Conservation (phyloP, 1,284 basidiomycete species). For the Rhizoctonia solani region DNA sequence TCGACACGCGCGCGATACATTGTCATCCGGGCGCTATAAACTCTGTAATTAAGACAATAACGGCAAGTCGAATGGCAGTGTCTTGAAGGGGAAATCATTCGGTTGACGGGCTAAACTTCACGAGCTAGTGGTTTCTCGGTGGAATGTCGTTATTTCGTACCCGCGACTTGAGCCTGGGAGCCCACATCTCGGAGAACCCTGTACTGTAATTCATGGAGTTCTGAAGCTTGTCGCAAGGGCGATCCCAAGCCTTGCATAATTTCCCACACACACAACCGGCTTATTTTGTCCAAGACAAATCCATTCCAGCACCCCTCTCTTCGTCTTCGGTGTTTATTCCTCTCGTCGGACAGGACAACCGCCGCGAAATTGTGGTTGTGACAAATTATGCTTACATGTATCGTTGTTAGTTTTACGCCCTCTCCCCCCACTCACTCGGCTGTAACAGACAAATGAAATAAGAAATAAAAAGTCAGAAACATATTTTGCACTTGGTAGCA, state of each 20-base stretch:
- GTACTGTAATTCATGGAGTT: conserved; percentile 1
- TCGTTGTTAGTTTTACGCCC: no score
- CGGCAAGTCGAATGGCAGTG: not conserved
- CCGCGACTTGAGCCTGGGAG: conserved; percentile 3
- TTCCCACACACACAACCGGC: not conserved
- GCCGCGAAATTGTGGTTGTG: no score
- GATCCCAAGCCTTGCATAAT: not conserved
- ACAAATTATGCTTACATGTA: no score
- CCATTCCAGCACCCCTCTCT: no score
- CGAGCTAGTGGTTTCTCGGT: conserved; percentile 7
- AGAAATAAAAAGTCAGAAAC: not conserved
- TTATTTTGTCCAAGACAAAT: no score
- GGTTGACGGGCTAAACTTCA: no score
- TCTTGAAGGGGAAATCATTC: no score
- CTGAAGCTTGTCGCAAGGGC: conserved; percentile 32
- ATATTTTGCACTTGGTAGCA: conserved; percentile 1
- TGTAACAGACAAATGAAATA: conserved; percentile 8
- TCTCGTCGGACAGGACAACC: no score
- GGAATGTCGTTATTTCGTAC: conserved; percentile 33
- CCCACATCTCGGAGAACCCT: conserved; percentile 33
- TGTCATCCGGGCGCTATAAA: not conserved
- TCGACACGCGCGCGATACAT: not conserved
- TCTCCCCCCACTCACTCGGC: not conserved
- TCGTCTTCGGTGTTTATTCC: no score
- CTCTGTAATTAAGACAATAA: not conserved